phyloP scores from a whole-genome alignment of 2,329 filamentous ascomycete genomes.

The Colletotrichum musicola region DNA sequence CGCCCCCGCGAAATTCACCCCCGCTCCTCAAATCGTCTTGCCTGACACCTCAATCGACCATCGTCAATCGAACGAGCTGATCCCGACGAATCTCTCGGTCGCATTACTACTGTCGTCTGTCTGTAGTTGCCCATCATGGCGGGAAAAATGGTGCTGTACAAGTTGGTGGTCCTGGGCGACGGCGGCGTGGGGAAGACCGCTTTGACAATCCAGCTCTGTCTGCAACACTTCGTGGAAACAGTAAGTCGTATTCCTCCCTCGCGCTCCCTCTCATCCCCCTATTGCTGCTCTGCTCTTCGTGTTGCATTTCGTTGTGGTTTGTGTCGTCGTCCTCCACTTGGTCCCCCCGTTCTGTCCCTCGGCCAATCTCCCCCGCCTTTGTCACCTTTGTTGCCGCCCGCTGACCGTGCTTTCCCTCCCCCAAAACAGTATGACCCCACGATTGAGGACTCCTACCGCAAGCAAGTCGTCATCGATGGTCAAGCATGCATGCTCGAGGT shows the following conservation, averaged over 20 bases:
- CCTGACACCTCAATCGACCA: constrained; percentile 14
- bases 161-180: constrained; percentile 94
- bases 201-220: constrained; percentile 93
- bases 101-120: constrained; percentile 40
- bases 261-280: constrained; percentile 1
- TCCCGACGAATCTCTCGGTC: constrained; percentile 11
- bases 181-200: constrained; percentile 96
- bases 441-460: constrained; percentile 89
- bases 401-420: constrained; percentile 28
- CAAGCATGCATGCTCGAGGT: constrained; percentile 98
- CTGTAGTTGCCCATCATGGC: constrained; percentile 70
- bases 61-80: constrained; percentile 32
- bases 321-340: constrained; percentile 9
- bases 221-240: constrained; percentile 98
- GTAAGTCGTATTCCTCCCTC: constrained; percentile 58
- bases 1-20: constrained; percentile 34
- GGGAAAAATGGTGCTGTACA: constrained; percentile 95
- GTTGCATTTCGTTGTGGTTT: constrained; percentile 4
- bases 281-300: neutral
- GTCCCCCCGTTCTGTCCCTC: constrained; percentile 27
- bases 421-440: constrained; percentile 80
- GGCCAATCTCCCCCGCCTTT: constrained; percentile 30
- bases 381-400: constrained; percentile 35
- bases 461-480: constrained; percentile 92
- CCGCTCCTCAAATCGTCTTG: constrained; percentile 22